Base-by-base conservation (phyloP, 164 flowering plant species). In the Dillenia suffruticosa region DNA sequence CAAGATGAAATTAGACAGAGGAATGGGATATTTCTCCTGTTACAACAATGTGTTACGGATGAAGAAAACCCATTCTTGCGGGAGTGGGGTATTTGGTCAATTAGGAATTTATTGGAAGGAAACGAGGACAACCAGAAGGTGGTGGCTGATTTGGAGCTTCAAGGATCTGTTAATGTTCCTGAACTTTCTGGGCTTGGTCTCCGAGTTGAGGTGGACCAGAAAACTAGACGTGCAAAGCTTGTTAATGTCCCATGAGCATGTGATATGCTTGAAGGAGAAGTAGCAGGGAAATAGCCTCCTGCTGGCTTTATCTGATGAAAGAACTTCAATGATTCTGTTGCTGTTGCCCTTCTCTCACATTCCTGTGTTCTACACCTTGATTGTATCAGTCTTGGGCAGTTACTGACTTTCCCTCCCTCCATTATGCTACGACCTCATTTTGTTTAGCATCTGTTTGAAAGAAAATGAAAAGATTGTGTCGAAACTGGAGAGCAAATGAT, bases 61-160 rank as follows among this genome's bases (percentile, higher is more conserved):
- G 89, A 84, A 62, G 86, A 86, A 11, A 89, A 84, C 68, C 95
- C 90, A 0, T 94, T 79, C 70, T 73, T 89, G 77, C 84, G 93
- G 72, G 97, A 94, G 63, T 89, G 96, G 95, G 98, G 95, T 52
- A 75, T 89, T 19, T 91, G 93, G 96, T 49, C 77, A 5, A 65
- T 82, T 49, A 83, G 91, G 64, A 93, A 90, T 65, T 51, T 89
- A 54, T 70, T 93, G 64, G 87, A 87, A 76, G 87, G 80, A 51
- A 94, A 94, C 70, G 64, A 24, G 54, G 96, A 86, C 57, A 94
- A 94, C 74, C 84, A 87, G 66, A 44, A 63, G 11, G 58, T 58
- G 32, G 91, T 87, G 11, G 75, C 85, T 55, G 92, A 84, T 59
- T 61, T 89, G 79, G 85, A 87, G 87, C 62, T 89, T 60, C 96